Evolutionary conservation across 2,329 filamentous ascomycete species (phyloP).

Genomic region (Aspergillus calidoustus): DNA sequence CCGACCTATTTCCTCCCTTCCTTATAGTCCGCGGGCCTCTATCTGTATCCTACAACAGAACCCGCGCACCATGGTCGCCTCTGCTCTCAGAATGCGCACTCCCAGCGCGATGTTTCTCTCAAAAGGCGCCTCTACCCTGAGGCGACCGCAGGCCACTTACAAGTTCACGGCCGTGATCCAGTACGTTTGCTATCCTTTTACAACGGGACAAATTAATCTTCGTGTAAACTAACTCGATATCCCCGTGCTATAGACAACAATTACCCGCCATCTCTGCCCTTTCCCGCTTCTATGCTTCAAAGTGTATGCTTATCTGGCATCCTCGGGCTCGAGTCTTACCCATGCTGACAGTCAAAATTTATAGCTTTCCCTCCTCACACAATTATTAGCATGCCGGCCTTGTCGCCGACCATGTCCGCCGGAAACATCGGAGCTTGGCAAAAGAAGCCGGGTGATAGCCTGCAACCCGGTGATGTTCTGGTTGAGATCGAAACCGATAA

Average conservation of each 20-base stretch:
- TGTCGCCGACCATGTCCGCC: constrained; percentile 96
- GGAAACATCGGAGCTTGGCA: constrained; percentile 98
- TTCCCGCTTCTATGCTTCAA: constrained; percentile 70
- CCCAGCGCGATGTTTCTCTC: constrained; percentile 49
- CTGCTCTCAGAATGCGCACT: constrained; percentile 51
- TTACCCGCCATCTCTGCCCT: constrained; percentile 63
- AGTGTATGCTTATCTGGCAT: constrained; percentile 56
- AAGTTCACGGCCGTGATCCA: constrained; percentile 48
- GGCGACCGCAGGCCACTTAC: constrained; percentile 50
- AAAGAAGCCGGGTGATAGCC: constrained; percentile 89
- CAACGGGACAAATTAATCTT: not conserved
- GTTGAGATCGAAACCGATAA: constrained; percentile 99
- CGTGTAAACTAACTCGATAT: constrained; percentile 27
- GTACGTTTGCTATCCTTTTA: constrained; percentile 34
- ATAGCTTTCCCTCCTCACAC: constrained; percentile 93
- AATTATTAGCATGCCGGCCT: constrained; percentile 94
- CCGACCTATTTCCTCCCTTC: constrained; percentile 23
- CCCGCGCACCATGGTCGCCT: constrained; percentile 59
- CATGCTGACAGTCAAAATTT: constrained; percentile 30
- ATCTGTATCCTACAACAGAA: constrained; percentile 32
- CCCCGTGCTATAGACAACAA: constrained; percentile 38
- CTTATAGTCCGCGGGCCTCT: constrained; percentile 30
- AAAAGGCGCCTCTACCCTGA: constrained; percentile 49
- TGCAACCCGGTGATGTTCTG: constrained; percentile 90
- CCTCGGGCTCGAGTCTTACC: not conserved